Percentiles rank a stretch among this genome's conserved stretches.
Evolutionary conservation across 2,329 filamentous ascomycete genomes (phyloP).

Genomic region (Fusarium brachygibbosum): DNA sequence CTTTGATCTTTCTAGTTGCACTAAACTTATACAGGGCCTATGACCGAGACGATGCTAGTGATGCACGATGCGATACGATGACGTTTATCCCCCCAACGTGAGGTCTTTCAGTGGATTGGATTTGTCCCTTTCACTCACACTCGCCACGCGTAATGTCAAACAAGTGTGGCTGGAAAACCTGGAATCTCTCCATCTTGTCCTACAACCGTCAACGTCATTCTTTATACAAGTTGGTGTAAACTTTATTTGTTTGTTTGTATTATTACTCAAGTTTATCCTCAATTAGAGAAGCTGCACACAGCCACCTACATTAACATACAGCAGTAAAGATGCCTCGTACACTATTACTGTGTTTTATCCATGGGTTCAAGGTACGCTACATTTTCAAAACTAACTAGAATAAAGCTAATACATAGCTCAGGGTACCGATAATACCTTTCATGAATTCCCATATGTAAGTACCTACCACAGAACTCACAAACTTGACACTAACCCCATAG

Average conservation of each 20-base stretch:
- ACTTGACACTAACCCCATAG: neutral
- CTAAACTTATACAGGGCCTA: conserved; percentile 3
- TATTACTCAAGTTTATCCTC: conserved; percentile 7
- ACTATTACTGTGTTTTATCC: conserved; percentile 78
- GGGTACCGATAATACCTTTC: conserved; percentile 78
- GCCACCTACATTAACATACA: neutral
- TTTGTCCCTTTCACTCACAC: conserved; percentile 26
- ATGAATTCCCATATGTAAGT: conserved; percentile 69
- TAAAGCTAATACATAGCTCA: conserved; percentile 46
- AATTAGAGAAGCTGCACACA: neutral
- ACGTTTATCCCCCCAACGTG: conserved; percentile 25
- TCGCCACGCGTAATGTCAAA: conserved; percentile 36
- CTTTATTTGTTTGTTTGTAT: conserved; percentile 22
- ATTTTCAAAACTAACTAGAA: rapidly evolving
- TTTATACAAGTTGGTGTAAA: neutral
- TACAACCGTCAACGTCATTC: conserved; percentile 41
- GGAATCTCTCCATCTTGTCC: conserved; percentile 28
- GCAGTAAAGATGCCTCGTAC: conserved; percentile 62
- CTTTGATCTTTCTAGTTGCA: conserved; percentile 7
- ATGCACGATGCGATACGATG: conserved; percentile 33
- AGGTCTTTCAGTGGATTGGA: conserved; percentile 17
- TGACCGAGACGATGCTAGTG: conserved; percentile 28
- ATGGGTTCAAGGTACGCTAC: conserved; percentile 73
- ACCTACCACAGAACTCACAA: no score
- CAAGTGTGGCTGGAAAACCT: conserved; percentile 47